These are phyloP conservation scores for Colletotrichum limetticola DNA, from an alignment of 2,329 filamentous ascomycete species.

Conservation along the genomic window DNA sequence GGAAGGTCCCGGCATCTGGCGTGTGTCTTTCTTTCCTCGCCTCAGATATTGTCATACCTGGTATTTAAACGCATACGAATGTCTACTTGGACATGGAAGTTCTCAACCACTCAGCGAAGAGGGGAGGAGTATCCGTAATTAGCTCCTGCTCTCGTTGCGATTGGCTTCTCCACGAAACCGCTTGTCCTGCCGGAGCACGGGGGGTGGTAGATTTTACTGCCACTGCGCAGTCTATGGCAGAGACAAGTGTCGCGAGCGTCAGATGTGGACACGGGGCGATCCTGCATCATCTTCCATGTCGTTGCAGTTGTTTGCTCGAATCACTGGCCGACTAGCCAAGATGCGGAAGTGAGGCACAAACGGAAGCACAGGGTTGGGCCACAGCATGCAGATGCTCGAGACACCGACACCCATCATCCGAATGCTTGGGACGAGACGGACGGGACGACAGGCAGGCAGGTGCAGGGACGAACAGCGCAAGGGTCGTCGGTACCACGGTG, in stretches of 20 bases:
- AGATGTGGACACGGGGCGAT: neutral
- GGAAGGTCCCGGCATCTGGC: neutral
- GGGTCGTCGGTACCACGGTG: neutral
- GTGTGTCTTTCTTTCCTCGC: neutral
- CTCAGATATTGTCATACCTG: neutral
- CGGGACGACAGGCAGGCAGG: slow-evolving; percentile 20
- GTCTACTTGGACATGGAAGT: too few species aligned
- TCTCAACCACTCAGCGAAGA: neutral
- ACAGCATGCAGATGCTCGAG: slow-evolving; percentile 6
- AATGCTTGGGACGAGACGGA: slow-evolving; percentile 31
- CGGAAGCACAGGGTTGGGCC: neutral
- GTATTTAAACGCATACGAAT: too few species aligned
- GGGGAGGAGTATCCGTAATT: neutral
- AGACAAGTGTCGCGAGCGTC: neutral
- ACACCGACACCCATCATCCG: slow-evolving; percentile 23
- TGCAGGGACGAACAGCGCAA: neutral
- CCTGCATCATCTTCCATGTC: neutral
- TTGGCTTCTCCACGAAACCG: neutral
- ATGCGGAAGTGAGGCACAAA: neutral
- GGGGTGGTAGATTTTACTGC: too few species aligned
- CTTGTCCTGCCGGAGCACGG: neutral
- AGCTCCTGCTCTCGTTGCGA: neutral
- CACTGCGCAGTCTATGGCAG: neutral
- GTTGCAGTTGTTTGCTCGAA: neutral
- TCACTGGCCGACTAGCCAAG: neutral